Base-by-base conservation (phyloP, 2,329 filamentous ascomycete species). In the Sporothrix phasma region DNA sequence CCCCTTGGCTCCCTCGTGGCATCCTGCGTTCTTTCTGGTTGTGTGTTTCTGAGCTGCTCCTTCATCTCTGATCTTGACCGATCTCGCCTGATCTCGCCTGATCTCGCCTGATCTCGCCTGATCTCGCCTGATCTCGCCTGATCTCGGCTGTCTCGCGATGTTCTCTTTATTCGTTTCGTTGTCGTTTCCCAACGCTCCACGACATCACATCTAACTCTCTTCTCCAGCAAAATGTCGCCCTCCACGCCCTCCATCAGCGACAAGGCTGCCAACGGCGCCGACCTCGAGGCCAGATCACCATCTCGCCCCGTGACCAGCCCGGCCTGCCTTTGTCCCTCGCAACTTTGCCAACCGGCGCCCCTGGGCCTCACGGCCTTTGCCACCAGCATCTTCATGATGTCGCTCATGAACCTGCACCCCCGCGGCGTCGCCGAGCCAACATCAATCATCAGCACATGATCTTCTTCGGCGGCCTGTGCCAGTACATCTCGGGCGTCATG, bases 401-500 rank as follows among this genome's bases (percentile, higher is more conserved):
- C 87, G 43, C 78, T 82, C 70, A 80, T 92, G 76, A 93, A 92
- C 78, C 80, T 90, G 76, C 88, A 89, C 66, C 77, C 86, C 3
- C 81, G 85, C 15, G 81, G 80, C 65, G 77, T 92, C 62, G 74
- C 75, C 1, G 74, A 72, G 2, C 86, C 88, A 61, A 88, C 85
- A 72, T 81, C 93, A 61, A 84, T 87, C 49, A 79, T 92, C 22
- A 83, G 84, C n/a, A 77, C 87, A 88, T 88, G 13, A 88, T 88
- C 69, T 88, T 82, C 37, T 92, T 92, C 73, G 89, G 89, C 70
- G 89, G 88, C 70, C 78, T 92, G 22, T 84, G 92, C 53, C 90
- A 93, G 78, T 80, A 93, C 64, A 79, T 90, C 31, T 86, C 89
- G 68, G 90, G 90, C 77, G 93, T 93, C 89, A 93, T 90, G 89